Evolutionary conservation across 2,329 filamentous ascomycete genomes (phyloP), one percentile per base, ranked within the genome.

Genomic region (Metarhizium robertsii): DNA sequence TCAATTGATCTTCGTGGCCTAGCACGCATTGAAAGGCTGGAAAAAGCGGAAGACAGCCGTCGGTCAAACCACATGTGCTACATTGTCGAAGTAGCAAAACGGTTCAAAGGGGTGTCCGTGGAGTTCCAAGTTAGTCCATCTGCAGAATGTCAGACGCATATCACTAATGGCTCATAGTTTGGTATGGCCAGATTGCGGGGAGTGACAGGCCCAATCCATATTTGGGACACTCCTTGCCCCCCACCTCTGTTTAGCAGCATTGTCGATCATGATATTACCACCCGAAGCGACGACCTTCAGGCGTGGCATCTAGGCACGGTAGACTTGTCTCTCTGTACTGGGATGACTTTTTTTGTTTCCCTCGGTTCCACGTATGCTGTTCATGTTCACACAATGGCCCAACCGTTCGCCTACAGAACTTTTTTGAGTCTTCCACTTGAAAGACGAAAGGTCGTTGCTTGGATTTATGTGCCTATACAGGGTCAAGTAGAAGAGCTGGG

Each of bases 201-300:
- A 13, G 36, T 45, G 30, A 18, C 48, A 29, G 40, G 40, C 18
- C 46, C 4, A 18, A 50, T 55, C 20, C 46, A 51, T 13, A 46
- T 55, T 55, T 55, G 53, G 53, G 53, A 51, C 50, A 55, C 47
- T 18, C 47, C 53, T 45, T 51, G 47, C 47, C 53, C 53, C n/a
- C 53, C 53, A 40, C 46, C 53, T 34, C 47, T 46, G 13, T 36
- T 42, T 25, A 46, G 36, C 47, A 43, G 53, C 53, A 42, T 55
- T 49, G 4, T 29, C 46, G 38, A 51, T 40, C 47, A 32, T 20
- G 29, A 29, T 2, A 50, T 45, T 51, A 25, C 25, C 16, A 14
- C 36, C 16, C 20, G 8, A 11, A 7, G 29, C 32, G 36, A 38
- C 36, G 10, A 38, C 14, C 36, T 38, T 38, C 4, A 38, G 36